A percentile compares a stretch with the other conserved stretches of the same genome.
Evolutionary conservation across 345 rosid species (phyloP).

Genomic region (Eucalyptus curtisii): DNA sequence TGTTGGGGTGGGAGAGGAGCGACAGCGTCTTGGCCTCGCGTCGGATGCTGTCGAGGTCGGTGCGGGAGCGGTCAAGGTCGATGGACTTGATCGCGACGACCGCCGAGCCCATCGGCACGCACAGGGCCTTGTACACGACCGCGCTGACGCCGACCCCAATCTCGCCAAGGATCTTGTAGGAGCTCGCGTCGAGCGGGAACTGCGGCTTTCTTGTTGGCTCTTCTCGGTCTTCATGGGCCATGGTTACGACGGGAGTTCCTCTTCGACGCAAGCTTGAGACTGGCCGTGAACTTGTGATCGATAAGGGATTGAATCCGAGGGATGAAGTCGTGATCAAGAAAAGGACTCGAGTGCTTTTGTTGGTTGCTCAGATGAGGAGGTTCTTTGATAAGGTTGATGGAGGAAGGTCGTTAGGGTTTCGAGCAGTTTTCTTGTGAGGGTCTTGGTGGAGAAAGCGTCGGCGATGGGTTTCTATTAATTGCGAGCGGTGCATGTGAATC

Average conservation of each 20-base stretch:
- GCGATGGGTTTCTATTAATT: neutral
- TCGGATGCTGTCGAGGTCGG: conserved; percentile 56
- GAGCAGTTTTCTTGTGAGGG: conserved; percentile 23
- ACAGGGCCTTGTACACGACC: conserved; percentile 61
- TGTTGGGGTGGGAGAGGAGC: conserved; percentile 69
- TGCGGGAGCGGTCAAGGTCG: conserved; percentile 54
- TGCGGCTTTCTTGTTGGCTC: conserved; percentile 8
- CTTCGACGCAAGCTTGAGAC: neutral
- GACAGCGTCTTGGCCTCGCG: conserved; percentile 75
- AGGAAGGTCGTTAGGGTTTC: neutral
- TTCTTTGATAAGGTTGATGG: neutral
- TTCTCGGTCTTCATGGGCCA: conserved; percentile 2
- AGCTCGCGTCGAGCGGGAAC: conserved; percentile 53
- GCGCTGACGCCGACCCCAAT: conserved; percentile 78
- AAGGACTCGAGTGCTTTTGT: neutral
- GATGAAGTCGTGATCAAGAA: neutral
- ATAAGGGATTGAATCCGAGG: neutral
- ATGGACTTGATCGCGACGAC: conserved; percentile 80
- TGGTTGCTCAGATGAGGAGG: neutral
- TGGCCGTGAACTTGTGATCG: neutral
- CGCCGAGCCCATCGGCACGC: conserved; percentile 42
- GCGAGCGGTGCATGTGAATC: conserved; percentile 26
- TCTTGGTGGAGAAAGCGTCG: neutral
- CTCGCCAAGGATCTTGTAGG: conserved; percentile 50
- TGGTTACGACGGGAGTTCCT: neutral